Evolutionary conservation across 2,329 filamentous ascomycete species (phyloP), one percentile per base, ranked within the genome.

Genomic region (Alternaria triticimaculans): DNA sequence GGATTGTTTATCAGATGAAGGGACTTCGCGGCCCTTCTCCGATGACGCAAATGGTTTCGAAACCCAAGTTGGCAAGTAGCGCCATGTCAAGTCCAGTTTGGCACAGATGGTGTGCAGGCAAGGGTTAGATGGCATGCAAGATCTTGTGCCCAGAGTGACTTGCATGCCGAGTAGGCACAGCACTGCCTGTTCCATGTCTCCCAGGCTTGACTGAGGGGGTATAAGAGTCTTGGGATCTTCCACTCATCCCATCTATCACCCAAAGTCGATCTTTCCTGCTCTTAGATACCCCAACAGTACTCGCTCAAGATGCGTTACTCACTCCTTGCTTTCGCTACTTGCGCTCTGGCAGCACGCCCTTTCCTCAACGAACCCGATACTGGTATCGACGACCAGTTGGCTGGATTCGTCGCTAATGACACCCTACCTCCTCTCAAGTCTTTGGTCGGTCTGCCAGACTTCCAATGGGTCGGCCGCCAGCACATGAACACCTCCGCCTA

Each of bases 401-500:
- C 61, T 33, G 53, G 18, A 8, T 62, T 62, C 46, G 64, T 62
- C 21, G 55, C 58, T 37, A 57, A 78, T 81, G 43, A 79, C 76
- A 26, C 71, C 65, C 26, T 87, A 45, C 82, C 85, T 9, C 72
- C 81, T 50, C 74, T 87, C 7, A 72, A 79, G 15, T 70, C 78
- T 58, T 81, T 87, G 45, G 74, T 84, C 11, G 85, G 84, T 15
- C 77, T 88, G 7, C 84, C 82, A 1, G 86, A 87, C 76, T 88
- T 87, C 67, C 84, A 87, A 44, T 86, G 80, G 75, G 83, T 83
- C 4, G 86, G 85, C 21, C 79, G 84, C 58, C 81, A 82, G 55
- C 82, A 83, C 67, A 80, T 87, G 69, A 82, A 84, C 60, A 63
- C 68, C 12, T 70, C 76, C 21, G 82, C 84, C 70, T 87, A 85